Evolutionary conservation across 2,329 filamentous ascomycete species (phyloP).

Genomic region (Talaromyces sp.): DNA sequence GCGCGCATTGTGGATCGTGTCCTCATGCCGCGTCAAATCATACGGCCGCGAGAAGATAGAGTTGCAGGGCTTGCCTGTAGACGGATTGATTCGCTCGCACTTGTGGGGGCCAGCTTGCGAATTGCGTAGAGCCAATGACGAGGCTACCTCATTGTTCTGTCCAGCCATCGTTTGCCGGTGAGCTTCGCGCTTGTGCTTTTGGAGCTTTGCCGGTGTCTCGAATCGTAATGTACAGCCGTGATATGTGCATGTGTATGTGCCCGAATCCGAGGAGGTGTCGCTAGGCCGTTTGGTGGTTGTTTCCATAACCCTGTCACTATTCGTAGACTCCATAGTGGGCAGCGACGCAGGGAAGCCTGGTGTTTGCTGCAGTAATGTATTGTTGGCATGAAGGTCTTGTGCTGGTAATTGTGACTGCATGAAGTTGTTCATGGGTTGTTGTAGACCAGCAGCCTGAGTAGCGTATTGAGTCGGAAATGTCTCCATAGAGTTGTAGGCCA

Average conservation of each 20-base stretch:
- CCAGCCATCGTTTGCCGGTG: constrained; percentile 66
- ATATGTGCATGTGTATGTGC: constrained; percentile 95
- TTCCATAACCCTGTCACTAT: constrained; percentile 30
- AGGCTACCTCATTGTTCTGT: constrained; percentile 46
- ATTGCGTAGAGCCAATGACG: constrained; percentile 60
- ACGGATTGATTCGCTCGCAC: constrained; percentile 90
- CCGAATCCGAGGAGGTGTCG: constrained; percentile 68
- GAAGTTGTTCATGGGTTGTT: constrained; percentile 50
- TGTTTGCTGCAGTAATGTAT: constrained; percentile 41
- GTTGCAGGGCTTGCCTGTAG: constrained; percentile 90
- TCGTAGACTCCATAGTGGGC: constrained; percentile 36
- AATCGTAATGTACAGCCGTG: constrained; percentile 87
- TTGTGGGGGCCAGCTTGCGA: constrained; percentile 90
- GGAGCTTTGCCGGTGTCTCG: constrained; percentile 77
- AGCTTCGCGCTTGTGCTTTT: constrained; percentile 93
- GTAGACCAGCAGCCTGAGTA: constrained; percentile 41
- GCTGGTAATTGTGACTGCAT: constrained; percentile 24
- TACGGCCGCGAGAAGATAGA: constrained; percentile 94
- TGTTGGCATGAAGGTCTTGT: constrained; percentile 19
- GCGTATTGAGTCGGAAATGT: constrained; percentile 40
- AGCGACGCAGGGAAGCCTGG: constrained; percentile 59
- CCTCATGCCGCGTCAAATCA: constrained; percentile 92
- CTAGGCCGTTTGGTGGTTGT: constrained; percentile 53
- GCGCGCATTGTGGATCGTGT: constrained; percentile 91
- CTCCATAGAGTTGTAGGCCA: constrained; percentile 41